Evolutionary conservation across 306 rosid genomes (phyloP).

Genomic region (Gillenia trifoliata): DNA sequence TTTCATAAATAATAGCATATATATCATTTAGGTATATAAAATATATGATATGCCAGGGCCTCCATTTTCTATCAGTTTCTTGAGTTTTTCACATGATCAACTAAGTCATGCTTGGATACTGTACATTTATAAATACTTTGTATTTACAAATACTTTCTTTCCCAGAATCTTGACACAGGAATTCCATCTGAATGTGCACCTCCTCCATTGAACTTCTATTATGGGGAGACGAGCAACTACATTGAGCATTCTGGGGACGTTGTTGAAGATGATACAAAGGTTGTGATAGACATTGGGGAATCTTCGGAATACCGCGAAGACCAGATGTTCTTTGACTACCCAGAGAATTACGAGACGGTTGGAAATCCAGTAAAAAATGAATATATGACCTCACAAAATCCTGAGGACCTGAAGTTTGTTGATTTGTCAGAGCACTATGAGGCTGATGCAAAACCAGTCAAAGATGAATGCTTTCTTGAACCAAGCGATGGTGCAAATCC

Average conservation of each 20-base stretch:
- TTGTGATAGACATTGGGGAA: constrained; percentile 25
- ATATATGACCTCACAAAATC: constrained; percentile 21
- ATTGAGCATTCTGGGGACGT: constrained; percentile 33
- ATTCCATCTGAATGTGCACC: constrained; percentile 25
- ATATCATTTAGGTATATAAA: not conserved
- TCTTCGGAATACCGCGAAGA: constrained; percentile 23
- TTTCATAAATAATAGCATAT: not conserved
- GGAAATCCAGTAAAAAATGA: constrained; percentile 19
- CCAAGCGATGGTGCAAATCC: constrained; percentile 23
- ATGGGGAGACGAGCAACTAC: constrained; percentile 63
- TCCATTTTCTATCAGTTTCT: not conserved
- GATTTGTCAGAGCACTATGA: constrained; percentile 34
- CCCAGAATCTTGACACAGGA: constrained; percentile 36
- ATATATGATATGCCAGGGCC: not conserved
- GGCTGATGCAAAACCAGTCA: constrained; percentile 13
- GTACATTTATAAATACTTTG: not conserved
- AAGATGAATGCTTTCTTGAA: constrained; percentile 39
- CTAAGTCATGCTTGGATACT: not conserved
- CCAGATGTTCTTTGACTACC: constrained; percentile 17
- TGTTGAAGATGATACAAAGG: constrained; percentile 36
- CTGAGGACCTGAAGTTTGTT: constrained; percentile 17
- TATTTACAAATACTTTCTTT: not conserved
- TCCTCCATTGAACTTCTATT: constrained; percentile 30
- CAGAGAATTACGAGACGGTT: constrained; percentile 31
- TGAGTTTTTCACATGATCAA: not conserved